These are phyloP conservation scores for Aspergillus neotritici DNA, from an alignment of 2,329 filamentous ascomycete genomes.

Conservation along the genomic window DNA sequence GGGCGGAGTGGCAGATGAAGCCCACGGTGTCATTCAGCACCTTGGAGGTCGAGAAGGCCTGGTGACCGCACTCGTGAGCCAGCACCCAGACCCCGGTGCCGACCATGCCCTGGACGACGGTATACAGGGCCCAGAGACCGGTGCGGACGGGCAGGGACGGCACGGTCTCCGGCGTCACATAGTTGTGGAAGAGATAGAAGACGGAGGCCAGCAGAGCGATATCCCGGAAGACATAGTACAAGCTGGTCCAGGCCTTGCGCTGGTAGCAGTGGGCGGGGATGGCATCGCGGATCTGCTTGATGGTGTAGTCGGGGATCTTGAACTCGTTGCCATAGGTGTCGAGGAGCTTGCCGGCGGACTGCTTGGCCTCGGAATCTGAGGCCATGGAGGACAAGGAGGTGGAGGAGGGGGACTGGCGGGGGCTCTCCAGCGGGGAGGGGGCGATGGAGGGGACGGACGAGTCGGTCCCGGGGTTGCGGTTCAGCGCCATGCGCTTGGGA, in stretches of 20 bases:
- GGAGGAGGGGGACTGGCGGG: slow-evolving; percentile 64
- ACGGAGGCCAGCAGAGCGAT: slow-evolving; percentile 64
- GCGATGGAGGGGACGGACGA: slow-evolving; percentile 52
- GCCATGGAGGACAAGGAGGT: slow-evolving; percentile 89
- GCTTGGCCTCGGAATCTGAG: slow-evolving; percentile 54
- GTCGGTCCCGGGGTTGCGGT: slow-evolving; percentile 50
- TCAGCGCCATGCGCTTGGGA: slow-evolving; percentile 44
- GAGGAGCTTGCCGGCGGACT: slow-evolving; percentile 54
- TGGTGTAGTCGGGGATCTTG: slow-evolving; percentile 87
- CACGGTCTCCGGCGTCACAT: slow-evolving; percentile 76
- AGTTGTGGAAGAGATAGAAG: slow-evolving; percentile 86
- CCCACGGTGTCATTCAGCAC: slow-evolving; percentile 85
- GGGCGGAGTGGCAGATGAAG: slow-evolving; percentile 80
- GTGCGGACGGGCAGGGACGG: slow-evolving; percentile 63
- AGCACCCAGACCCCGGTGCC: slow-evolving; percentile 93
- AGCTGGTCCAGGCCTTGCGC: slow-evolving; percentile 68
- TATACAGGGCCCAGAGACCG: slow-evolving; percentile 62
- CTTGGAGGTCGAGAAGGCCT: slow-evolving; percentile 91
- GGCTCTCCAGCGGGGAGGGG: slow-evolving; percentile 55
- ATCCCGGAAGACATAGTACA: slow-evolving; percentile 82
- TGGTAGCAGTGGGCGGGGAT: slow-evolving; percentile 97
- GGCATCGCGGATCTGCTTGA: slow-evolving; percentile 94
- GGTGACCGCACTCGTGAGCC: slow-evolving; percentile 96
- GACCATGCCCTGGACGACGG: slow-evolving; percentile 83
- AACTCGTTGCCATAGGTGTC: slow-evolving; percentile 96